A percentile compares a stretch with the other conserved stretches of the same genome.
These are phyloP conservation scores for Pythium dissotocum DNA, from an alignment of 352 stramenopile species.

Conservation along the genomic window DNA sequence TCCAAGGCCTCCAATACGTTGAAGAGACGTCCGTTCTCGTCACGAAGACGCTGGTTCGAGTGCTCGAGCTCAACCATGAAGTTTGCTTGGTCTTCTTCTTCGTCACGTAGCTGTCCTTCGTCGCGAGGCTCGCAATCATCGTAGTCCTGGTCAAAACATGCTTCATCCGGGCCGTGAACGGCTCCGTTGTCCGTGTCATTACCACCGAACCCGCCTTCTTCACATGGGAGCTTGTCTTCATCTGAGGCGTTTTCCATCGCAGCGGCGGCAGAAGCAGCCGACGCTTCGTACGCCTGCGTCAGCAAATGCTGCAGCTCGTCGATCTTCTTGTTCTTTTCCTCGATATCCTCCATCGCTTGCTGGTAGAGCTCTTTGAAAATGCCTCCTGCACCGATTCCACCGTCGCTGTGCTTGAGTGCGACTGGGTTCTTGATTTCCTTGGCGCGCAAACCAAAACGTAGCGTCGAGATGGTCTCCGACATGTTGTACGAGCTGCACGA, in stretches of 20 bases:
- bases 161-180: not conserved
- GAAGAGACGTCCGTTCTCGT: constrained; percentile 57
- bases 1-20: constrained; percentile 49
- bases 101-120: constrained; percentile 2
- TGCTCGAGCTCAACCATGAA: constrained; percentile 38
- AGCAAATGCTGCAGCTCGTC: constrained; percentile 59
- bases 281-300: constrained; percentile 39
- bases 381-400: constrained; percentile 27
- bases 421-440: constrained; percentile 86
- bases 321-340: constrained; percentile 70
- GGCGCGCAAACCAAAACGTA: constrained; percentile 68
- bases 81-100: not conserved
- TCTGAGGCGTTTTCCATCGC: not conserved
- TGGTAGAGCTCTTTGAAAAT: constrained; percentile 76
- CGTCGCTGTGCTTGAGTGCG: constrained; percentile 36
- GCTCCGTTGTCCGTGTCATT: not conserved
- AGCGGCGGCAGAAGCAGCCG: not conserved
- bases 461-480: constrained; percentile 74
- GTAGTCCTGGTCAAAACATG: not conserved
- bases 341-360: constrained; percentile 62
- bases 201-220: not conserved
- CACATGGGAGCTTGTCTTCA: constrained; percentile 3
- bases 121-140: not conserved
- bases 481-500: constrained; percentile 83
- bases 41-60: constrained; percentile 37